Conservation (phyloP, 345 rosid species). For the Eucalyptus marginata region DNA sequence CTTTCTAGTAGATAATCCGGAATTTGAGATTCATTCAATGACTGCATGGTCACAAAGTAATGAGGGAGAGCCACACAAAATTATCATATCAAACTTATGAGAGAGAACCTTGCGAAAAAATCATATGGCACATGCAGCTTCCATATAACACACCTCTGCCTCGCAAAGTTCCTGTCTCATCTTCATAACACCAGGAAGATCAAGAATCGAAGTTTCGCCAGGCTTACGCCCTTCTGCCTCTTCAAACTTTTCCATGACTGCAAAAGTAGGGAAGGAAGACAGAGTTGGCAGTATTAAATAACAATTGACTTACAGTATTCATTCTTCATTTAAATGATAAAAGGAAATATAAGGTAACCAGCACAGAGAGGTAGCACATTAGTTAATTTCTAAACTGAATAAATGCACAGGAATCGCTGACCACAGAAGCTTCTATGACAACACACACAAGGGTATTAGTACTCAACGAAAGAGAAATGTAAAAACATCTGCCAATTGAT, state of each 20-base stretch:
- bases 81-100: neutral
- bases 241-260: constrained; percentile 77
- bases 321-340: neutral
- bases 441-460: neutral
- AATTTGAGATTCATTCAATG: constrained; percentile 41
- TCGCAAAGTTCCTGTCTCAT: constrained; percentile 63
- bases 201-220: constrained; percentile 35
- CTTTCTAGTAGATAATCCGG: constrained; percentile 67
- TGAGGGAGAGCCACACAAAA: neutral
- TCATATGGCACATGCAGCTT: neutral
- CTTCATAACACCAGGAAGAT: constrained; percentile 54
- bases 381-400: neutral
- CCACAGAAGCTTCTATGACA: neutral
- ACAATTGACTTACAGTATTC: neutral
- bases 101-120: neutral
- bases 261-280: neutral
- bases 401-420: neutral
- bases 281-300: neutral
- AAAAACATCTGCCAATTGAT: neutral
- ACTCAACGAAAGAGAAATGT: neutral
- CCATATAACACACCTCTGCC: constrained; percentile 30
- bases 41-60: constrained; percentile 20
- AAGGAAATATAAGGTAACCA: neutral
- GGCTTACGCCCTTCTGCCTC: constrained; percentile 47
- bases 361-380: neutral